Conservation (phyloP, 2,329 filamentous ascomycete species). For the Exutisphaerella laricina region DNA sequence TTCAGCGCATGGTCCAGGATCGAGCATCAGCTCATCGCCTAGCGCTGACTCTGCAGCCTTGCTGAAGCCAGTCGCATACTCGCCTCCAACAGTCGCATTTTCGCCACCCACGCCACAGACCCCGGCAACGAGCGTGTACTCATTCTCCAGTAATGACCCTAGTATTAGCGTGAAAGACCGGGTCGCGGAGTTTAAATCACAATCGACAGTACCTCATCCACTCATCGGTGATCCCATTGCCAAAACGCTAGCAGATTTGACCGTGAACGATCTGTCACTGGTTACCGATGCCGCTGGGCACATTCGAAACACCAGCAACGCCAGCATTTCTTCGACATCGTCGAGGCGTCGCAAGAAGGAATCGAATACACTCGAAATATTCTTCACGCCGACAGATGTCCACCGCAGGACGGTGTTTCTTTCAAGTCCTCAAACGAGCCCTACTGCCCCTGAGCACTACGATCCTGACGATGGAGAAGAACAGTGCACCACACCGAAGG, state of each 20-base stretch:
- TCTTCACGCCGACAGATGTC: slow-evolving; percentile 26
- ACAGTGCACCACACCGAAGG: slow-evolving; percentile 13
- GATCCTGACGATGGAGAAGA: slow-evolving; percentile 5
- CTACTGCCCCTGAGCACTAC: slow-evolving; percentile 10
- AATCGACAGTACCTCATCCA: neutral
- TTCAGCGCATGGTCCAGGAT: too few species aligned
- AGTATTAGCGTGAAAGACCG: slow-evolving; percentile 8
- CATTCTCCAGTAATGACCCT: slow-evolving; percentile 3
- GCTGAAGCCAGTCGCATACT: slow-evolving; percentile 9
- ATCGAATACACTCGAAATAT: slow-evolving; percentile 19
- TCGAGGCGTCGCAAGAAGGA: slow-evolving; percentile 10
- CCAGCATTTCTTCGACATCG: slow-evolving; percentile 6
- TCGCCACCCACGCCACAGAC: slow-evolving; percentile 2
- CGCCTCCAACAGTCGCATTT: slow-evolving; percentile 1
- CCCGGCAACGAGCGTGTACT: neutral
- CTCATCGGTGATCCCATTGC: neutral
- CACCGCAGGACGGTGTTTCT: slow-evolving; percentile 20
- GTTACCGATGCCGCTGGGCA: slow-evolving; percentile 11
- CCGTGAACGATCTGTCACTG: too few species aligned
- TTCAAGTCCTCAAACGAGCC: slow-evolving; percentile 23
- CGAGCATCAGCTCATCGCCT: too few species aligned
- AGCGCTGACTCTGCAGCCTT: too few species aligned
- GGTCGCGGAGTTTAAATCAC: slow-evolving; percentile 8
- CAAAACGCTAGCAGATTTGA: neutral
- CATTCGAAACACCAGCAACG: slow-evolving; percentile 12